phyloP scores from a whole-genome alignment of 345 rosid genomes.

The Heritiera fomes region DNA sequence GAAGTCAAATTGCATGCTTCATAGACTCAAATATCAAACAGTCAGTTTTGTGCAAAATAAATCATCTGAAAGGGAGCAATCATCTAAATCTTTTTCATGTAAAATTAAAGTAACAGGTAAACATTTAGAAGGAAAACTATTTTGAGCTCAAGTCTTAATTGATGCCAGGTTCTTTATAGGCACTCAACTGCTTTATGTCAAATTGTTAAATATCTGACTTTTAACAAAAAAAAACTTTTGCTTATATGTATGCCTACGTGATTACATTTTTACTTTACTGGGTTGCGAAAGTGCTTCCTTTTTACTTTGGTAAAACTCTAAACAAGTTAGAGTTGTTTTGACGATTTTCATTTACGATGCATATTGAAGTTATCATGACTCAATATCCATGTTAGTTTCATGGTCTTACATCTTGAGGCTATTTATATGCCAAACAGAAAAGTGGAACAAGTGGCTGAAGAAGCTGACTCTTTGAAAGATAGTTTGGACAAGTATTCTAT shows the following conservation, averaged over 20 bases:
- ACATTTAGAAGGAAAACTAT: background rate
- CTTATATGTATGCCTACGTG: background rate
- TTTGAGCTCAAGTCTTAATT: background rate
- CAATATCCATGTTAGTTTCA: background rate
- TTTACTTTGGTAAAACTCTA: background rate
- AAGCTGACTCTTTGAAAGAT: constrained; percentile 71
- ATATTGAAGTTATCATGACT: background rate
- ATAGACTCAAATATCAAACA: background rate
- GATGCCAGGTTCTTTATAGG: too few relatives aligned
- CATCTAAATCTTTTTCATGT: background rate
- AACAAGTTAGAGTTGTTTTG: background rate
- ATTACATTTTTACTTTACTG: background rate
- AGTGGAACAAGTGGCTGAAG: constrained; percentile 84
- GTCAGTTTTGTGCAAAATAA: background rate
- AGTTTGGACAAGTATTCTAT: constrained; percentile 65
- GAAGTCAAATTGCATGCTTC: background rate
- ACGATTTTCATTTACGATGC: background rate
- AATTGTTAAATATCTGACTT: background rate
- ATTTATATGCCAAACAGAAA: constrained; percentile 41
- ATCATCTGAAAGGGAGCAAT: background rate
- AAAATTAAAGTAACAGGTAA: background rate
- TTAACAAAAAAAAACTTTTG: background rate
- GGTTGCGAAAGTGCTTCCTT: background rate
- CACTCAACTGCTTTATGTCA: background rate
- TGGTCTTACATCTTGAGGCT: background rate